A percentile compares a stretch with the other conserved stretches of the same genome.
Evolutionary conservation across 495 filamentous ascomycete genomes (phyloP).

Genomic region (Hypoxylon fuscum): DNA sequence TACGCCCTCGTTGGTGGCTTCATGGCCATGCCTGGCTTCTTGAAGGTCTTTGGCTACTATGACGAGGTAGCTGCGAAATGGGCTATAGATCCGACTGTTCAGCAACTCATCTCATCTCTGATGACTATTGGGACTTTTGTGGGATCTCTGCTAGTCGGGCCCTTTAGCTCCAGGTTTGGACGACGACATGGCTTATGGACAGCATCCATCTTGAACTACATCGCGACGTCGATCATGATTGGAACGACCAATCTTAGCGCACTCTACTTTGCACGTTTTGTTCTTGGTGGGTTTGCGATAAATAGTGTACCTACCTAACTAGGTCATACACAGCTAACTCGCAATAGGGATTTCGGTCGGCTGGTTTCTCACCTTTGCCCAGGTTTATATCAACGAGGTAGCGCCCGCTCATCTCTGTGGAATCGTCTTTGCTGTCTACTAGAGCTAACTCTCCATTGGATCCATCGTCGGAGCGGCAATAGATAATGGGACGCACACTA

Average conservation of each 20-base stretch:
- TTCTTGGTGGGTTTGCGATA: conserved; percentile 48
- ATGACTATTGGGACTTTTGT: conserved; percentile 65
- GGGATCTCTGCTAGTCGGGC: conserved; percentile 56
- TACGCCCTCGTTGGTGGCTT: conserved; percentile 49
- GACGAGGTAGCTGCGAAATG: conserved; percentile 36
- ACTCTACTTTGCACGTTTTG: conserved; percentile 57
- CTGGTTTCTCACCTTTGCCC: conserved; percentile 62
- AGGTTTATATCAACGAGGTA: conserved; percentile 61
- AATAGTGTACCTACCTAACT: background rate
- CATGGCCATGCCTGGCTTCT: conserved; percentile 57
- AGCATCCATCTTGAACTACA: conserved; percentile 52
- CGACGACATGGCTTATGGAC: conserved; percentile 53
- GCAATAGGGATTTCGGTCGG: conserved; percentile 56
- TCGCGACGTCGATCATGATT: conserved; percentile 60
- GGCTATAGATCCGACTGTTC: conserved; percentile 54
- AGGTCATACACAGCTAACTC: background rate
- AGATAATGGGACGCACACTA: conserved; percentile 59
- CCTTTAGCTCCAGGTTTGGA: conserved; percentile 55
- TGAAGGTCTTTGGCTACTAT: conserved; percentile 55
- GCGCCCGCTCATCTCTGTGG: conserved; percentile 54
- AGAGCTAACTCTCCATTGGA: conserved; percentile 53
- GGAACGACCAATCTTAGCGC: conserved; percentile 55
- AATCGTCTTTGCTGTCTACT: conserved; percentile 52
- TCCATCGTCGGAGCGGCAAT: conserved; percentile 62
- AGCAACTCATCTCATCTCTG: conserved; percentile 59